These are phyloP conservation scores for Leccinum angustisporum DNA, from an alignment of 1,284 basidiomycete genomes.

Conservation along the genomic window DNA sequence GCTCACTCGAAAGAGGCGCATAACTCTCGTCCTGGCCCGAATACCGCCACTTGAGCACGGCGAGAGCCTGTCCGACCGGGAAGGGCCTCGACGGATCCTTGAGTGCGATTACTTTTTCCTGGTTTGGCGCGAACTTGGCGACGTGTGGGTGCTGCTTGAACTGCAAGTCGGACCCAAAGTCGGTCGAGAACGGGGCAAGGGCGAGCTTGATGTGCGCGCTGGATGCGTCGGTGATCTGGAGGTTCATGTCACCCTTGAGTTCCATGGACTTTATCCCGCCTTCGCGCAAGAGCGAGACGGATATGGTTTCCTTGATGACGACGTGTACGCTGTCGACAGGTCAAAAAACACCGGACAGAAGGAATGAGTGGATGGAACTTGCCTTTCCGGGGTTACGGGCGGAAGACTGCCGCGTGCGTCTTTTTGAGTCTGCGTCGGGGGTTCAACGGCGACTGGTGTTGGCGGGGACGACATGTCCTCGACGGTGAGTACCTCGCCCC, in stretches of 20 bases:
- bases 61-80: slow-evolving; percentile 85
- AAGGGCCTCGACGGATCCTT: slow-evolving; percentile 84
- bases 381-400: slow-evolving; percentile 77
- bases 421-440: slow-evolving; percentile 46
- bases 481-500: slow-evolving; percentile 67
- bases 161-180: slow-evolving; percentile 75
- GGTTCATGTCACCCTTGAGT: slow-evolving; percentile 92
- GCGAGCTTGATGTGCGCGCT: slow-evolving; percentile 75
- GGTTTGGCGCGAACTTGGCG: slow-evolving; percentile 76
- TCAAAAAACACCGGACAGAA: slow-evolving; percentile 1
- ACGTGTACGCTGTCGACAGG: slow-evolving; percentile 72
- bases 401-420: slow-evolving; percentile 65
- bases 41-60: slow-evolving; percentile 93
- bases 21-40: slow-evolving; percentile 88
- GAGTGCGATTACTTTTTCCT: slow-evolving; percentile 72
- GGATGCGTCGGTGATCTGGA: slow-evolving; percentile 80
- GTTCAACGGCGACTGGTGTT: slow-evolving; percentile 49
- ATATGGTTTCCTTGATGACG: slow-evolving; percentile 81
- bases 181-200: slow-evolving; percentile 61
- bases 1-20: slow-evolving; percentile 87
- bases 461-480: slow-evolving; percentile 59
- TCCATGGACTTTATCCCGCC: slow-evolving; percentile 90
- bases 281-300: slow-evolving; percentile 81
- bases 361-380: slow-evolving; percentile 14
- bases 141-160: slow-evolving; percentile 98